phyloP scores from a whole-genome alignment of 805 yeast genomes.

The Metschnikowia orientalis region DNA sequence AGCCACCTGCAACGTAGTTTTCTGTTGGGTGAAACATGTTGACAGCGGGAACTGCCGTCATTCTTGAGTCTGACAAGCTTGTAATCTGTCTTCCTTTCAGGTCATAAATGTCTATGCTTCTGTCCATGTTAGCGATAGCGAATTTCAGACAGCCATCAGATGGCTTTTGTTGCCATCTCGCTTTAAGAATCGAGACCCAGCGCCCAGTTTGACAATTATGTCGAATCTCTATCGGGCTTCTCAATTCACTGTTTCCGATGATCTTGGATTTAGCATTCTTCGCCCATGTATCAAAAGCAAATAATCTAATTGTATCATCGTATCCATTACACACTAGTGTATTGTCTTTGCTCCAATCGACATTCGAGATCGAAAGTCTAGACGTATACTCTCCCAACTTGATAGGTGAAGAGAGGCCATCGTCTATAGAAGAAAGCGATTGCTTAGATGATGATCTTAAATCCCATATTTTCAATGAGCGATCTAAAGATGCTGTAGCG shows the following conservation, averaged over 20 bases:
- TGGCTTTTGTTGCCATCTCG: slow-evolving; percentile 80
- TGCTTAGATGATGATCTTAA: slow-evolving; percentile 46
- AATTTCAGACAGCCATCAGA: slow-evolving; percentile 73
- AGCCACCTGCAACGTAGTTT: slow-evolving; percentile 92
- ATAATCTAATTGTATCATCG: slow-evolving; percentile 30
- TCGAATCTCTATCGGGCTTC: slow-evolving; percentile 34
- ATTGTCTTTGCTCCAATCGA: slow-evolving; percentile 71
- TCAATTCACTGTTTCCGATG: neutral
- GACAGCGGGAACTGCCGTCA: slow-evolving; percentile 94
- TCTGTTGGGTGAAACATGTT: slow-evolving; percentile 75
- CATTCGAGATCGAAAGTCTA: slow-evolving; percentile 75
- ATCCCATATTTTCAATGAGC: slow-evolving; percentile 86
- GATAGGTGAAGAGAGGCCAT: slow-evolving; percentile 37
- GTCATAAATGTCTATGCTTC: slow-evolving; percentile 77
- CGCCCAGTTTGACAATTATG: slow-evolving; percentile 97
- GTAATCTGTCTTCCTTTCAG: slow-evolving; percentile 75
- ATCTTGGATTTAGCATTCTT: no score
- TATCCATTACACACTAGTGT: slow-evolving; percentile 89
- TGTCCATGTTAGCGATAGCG: slow-evolving; percentile 89
- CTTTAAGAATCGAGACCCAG: slow-evolving; percentile 90
- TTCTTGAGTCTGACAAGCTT: slow-evolving; percentile 53
- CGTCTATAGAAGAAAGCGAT: slow-evolving; percentile 9
- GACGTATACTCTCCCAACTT: slow-evolving; percentile 61
- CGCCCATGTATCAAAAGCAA: slow-evolving; percentile 9
- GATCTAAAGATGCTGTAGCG: slow-evolving; percentile 85